Percentiles rank a stretch among this genome's conserved stretches.
These are phyloP conservation scores for Parsonsia alboflavescens DNA, from an alignment of 257 asterid genomes.

Conservation along the genomic window DNA sequence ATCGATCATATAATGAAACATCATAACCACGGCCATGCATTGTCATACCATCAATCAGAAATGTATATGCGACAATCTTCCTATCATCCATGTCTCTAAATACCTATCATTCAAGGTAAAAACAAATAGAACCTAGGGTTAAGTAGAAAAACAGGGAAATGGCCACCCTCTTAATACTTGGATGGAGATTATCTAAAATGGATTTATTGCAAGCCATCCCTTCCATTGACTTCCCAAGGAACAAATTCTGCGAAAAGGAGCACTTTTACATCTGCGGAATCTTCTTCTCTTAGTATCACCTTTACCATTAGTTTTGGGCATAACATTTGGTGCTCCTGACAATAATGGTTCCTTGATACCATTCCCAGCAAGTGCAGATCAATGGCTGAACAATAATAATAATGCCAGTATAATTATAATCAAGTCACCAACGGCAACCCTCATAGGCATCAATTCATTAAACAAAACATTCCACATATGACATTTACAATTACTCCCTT, in stretches of 20 bases:
- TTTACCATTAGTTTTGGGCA: not conserved
- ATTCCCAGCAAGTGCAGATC: constrained; percentile 7
- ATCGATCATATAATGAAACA: too few relatives aligned
- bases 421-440: not conserved
- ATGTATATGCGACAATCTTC: too few relatives aligned
- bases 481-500: not conserved
- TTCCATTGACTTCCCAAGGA: constrained; percentile 38
- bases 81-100: too few relatives aligned
- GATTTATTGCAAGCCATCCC: constrained; percentile 25
- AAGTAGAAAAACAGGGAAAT: constrained; percentile 49
- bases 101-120: too few relatives aligned
- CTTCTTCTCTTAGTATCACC: constrained; percentile 36
- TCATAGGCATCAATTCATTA: not conserved
- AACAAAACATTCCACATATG: not conserved
- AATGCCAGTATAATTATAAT: not conserved
- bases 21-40: too few relatives aligned
- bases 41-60: too few relatives aligned
- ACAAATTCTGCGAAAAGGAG: constrained; percentile 50
- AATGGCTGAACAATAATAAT: not conserved
- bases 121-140: constrained; percentile 53
- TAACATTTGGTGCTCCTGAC: not conserved
- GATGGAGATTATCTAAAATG: constrained; percentile 39
- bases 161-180: constrained; percentile 43
- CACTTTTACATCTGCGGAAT: constrained; percentile 71
- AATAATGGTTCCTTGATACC: constrained; percentile 18